Percentiles rank a stretch among this genome's conserved stretches.
Evolutionary conservation across 2,329 filamentous ascomycete species (phyloP).

Genomic region (Penicillium palitans): DNA sequence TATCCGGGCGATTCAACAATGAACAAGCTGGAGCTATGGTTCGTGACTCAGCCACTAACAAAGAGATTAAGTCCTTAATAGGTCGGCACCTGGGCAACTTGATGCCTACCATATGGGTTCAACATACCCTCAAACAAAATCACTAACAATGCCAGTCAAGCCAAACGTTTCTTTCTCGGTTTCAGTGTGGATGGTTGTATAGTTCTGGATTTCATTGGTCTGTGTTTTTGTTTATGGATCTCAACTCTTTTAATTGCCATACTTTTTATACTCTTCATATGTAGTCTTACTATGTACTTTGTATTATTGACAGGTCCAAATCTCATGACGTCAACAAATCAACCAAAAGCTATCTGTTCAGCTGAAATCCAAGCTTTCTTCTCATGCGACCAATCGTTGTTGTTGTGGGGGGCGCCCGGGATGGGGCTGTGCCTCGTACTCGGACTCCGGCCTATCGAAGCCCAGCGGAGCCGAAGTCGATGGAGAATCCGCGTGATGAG

Average conservation of each 20-base stretch:
- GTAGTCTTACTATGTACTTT: neutral
- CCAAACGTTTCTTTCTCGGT: neutral
- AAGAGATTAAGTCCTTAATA: neutral
- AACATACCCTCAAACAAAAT: neutral
- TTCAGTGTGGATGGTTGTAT: neutral
- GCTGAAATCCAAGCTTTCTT: slow-evolving; percentile 1
- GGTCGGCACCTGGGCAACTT: neutral
- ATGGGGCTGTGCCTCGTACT: slow-evolving; percentile 8
- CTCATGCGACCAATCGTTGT: neutral
- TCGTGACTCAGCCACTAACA: too few relatives aligned
- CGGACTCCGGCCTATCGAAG: neutral
- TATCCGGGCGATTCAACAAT: neutral
- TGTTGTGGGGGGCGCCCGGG: neutral
- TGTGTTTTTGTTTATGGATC: neutral
- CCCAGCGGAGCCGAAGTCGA: neutral
- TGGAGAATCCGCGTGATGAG: neutral
- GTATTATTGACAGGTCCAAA: neutral
- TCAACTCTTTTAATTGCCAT: neutral
- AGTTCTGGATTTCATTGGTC: neutral
- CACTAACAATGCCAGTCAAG: neutral
- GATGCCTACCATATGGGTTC: neutral
- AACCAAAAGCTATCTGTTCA: neutral
- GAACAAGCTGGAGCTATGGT: neutral
- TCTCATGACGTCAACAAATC: neutral
- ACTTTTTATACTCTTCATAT: neutral